phyloP scores from a whole-genome alignment of 805 yeast species.

The Yamadazyma endophytica region DNA sequence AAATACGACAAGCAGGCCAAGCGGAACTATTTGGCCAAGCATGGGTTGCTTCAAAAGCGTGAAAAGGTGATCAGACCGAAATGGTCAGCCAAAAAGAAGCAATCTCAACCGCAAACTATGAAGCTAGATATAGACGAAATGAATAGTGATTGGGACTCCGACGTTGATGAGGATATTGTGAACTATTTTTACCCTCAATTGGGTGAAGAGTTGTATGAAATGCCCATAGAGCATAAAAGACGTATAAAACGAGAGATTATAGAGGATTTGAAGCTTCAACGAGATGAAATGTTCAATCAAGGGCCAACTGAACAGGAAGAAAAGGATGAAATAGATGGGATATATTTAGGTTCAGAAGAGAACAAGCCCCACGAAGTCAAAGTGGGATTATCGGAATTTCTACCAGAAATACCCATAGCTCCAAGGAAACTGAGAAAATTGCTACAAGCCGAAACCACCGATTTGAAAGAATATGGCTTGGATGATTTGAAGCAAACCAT shows the following conservation, averaged over 20 bases:
- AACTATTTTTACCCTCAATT: constrained; percentile 38
- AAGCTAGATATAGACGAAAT: constrained; percentile 30
- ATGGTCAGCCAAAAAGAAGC: constrained; percentile 30
- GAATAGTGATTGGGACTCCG: constrained; percentile 32
- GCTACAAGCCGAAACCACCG: constrained; percentile 23
- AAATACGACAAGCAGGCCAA: constrained; percentile 45
- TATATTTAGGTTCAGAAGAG: constrained; percentile 29
- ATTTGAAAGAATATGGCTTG: constrained; percentile 38
- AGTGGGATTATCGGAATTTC: constrained; percentile 19
- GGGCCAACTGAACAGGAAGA: constrained; percentile 9
- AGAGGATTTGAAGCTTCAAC: constrained; percentile 17
- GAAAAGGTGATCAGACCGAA: constrained; percentile 17
- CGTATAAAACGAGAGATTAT: constrained; percentile 34
- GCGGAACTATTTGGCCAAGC: constrained; percentile 34
- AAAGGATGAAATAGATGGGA: constrained; percentile 25
- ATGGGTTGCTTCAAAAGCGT: constrained; percentile 23
- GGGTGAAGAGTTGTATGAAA: constrained; percentile 23
- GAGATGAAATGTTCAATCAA: constrained; percentile 10
- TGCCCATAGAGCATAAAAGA: constrained; percentile 29
- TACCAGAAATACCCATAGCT: constrained; percentile 13
- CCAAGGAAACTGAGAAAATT: constrained; percentile 23
- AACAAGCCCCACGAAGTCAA: constrained; percentile 4
- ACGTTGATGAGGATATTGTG: constrained; percentile 36
- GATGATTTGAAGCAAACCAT: constrained; percentile 25
- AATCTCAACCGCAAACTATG: constrained; percentile 9